Conservation (phyloP, 2,329 filamentous ascomycete genomes). For the Venturia pyrina region DNA sequence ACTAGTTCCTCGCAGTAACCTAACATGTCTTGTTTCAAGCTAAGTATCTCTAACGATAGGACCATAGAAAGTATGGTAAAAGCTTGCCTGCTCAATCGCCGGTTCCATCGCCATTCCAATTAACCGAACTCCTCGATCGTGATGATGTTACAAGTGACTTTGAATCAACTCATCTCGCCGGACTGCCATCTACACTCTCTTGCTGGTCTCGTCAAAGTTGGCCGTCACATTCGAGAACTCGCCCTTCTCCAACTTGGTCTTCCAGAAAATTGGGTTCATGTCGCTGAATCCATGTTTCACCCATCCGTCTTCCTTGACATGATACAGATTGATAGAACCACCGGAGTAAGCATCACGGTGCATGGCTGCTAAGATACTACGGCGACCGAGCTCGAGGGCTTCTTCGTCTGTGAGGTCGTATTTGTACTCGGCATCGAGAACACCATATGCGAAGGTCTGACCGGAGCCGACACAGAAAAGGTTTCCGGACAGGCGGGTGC, state of each 20-base stretch:
- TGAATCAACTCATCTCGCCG: not conserved
- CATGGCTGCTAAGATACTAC: constrained; percentile 91
- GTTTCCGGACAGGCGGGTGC: constrained; percentile 84
- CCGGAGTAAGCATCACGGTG: constrained; percentile 98
- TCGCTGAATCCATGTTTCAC: constrained; percentile 97
- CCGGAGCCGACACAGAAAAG: constrained; percentile 97
- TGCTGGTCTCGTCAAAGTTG: constrained; percentile 40
- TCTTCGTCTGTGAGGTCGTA: constrained; percentile 84
- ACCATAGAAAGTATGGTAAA: not conserved
- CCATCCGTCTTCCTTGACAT: constrained; percentile 98
- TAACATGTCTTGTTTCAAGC: not conserved
- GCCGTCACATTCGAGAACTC: constrained; percentile 96
- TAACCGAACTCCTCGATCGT: not conserved
- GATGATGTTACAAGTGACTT: not conserved
- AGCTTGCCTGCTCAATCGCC: not conserved
- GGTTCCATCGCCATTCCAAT: not conserved
- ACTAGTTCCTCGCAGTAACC: not conserved
- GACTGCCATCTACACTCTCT: not conserved
- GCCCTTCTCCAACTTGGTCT: constrained; percentile 96
- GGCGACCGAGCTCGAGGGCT: constrained; percentile 78
- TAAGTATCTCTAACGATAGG: not conserved
- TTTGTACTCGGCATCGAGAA: constrained; percentile 87
- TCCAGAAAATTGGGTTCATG: constrained; percentile 99
- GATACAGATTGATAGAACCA: constrained; percentile 97
- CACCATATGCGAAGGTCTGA: constrained; percentile 97